These are phyloP conservation scores for Pisolithus orientalis DNA, from an alignment of 768 basidiomycete genomes.

Conservation along the genomic window DNA sequence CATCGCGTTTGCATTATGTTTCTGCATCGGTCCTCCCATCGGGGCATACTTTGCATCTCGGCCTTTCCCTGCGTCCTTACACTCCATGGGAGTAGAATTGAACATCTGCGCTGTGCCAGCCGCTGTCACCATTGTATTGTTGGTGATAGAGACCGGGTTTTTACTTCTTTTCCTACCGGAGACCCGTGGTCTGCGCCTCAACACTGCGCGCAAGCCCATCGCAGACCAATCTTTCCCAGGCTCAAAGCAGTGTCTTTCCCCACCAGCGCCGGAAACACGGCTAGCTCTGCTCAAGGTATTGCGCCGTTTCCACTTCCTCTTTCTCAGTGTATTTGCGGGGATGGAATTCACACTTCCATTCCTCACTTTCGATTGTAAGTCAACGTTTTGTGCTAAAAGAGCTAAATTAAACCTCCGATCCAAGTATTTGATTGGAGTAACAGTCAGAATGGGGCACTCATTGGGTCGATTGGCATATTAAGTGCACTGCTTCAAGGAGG, in stretches of 20 bases:
- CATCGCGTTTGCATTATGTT: constrained; percentile 94
- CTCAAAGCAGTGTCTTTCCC: constrained; percentile 9
- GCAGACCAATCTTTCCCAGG: constrained; percentile 12
- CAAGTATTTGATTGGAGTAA: constrained; percentile 87
- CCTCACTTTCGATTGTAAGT: constrained; percentile 82
- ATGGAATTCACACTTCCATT: constrained; percentile 97
- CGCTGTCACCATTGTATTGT: constrained; percentile 67
- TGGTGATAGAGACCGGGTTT: constrained; percentile 76
- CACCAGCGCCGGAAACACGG: constrained; percentile 38
- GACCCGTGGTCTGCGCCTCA: constrained; percentile 51
- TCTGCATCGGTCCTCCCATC: constrained; percentile 87
- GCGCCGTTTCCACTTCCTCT: constrained; percentile 72
- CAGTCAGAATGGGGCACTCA: constrained; percentile 78
- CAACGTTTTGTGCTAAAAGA: not conserved
- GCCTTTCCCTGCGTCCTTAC: constrained; percentile 58
- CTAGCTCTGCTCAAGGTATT: constrained; percentile 52
- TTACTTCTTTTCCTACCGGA: constrained; percentile 76
- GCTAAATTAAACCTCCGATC: not conserved
- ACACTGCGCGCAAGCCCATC: constrained; percentile 12
- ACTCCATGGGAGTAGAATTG: constrained; percentile 52
- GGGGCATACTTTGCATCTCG: constrained; percentile 95
- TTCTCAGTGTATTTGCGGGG: constrained; percentile 88
- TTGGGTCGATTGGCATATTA: constrained; percentile 84
- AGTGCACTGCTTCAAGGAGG: constrained; percentile 90
- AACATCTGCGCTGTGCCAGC: constrained; percentile 95